Evolutionary conservation across 495 filamentous ascomycete species (phyloP).

Genomic region (Tuber calosporum): DNA sequence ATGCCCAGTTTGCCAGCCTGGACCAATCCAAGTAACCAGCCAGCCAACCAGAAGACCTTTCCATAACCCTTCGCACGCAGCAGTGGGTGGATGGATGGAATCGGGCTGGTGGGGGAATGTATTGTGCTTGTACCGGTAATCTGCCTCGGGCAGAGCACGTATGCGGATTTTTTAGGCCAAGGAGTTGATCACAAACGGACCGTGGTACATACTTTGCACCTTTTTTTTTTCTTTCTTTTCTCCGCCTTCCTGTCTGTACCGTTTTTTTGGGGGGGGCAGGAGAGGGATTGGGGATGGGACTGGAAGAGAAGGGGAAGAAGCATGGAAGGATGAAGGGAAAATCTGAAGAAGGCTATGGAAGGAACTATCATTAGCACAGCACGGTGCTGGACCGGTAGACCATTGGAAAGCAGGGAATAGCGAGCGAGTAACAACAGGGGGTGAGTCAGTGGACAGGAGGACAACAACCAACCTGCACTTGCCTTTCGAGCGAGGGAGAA

Average conservation of each 20-base stretch:
- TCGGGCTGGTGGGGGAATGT: neutral
- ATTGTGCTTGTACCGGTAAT: too few relatives aligned
- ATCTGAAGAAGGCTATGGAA: neutral
- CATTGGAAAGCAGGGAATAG: neutral
- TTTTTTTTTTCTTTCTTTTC: neutral
- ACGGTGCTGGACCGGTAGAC: too few relatives aligned
- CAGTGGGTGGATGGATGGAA: neutral
- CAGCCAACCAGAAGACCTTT: neutral
- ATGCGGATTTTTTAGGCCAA: neutral
- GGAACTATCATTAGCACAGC: neutral
- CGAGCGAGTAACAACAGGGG: neutral
- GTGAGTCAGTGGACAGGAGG: neutral
- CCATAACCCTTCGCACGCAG: neutral
- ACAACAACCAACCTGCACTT: neutral
- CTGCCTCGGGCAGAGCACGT: neutral
- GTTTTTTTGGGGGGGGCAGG: neutral
- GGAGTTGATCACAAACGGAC: neutral
- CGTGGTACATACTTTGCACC: neutral
- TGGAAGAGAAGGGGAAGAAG: slow-evolving; percentile 1
- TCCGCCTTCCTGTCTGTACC: neutral
- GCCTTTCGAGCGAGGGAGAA: neutral
- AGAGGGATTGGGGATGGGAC: neutral
- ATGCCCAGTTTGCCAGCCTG: neutral
- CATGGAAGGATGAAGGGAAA: slow-evolving; percentile 5
- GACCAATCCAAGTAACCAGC: neutral